Conservation (phyloP, 305 asterid species). For the Solanum hybrid region DNA sequence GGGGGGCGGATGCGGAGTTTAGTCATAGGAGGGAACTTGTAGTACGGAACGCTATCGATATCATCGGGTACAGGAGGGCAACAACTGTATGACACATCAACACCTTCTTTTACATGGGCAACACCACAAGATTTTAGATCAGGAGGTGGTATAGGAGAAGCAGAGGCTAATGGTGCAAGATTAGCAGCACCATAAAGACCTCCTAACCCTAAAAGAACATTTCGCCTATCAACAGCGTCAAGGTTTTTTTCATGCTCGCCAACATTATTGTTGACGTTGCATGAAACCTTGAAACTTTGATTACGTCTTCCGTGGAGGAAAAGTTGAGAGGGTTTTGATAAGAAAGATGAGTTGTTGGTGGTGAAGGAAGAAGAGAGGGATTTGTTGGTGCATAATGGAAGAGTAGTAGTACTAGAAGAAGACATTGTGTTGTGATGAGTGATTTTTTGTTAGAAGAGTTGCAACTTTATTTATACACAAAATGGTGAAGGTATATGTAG, state of each 20-base stretch:
- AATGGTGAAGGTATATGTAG: not conserved
- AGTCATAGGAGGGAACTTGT: constrained; percentile 22
- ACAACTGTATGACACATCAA: constrained; percentile 23
- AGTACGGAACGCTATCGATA: constrained; percentile 16
- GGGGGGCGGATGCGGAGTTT: constrained; percentile 25
- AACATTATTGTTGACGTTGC: constrained; percentile 4
- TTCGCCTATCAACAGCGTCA: constrained; percentile 40
- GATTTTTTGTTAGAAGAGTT: not conserved
- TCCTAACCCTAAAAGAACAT: constrained; percentile 49
- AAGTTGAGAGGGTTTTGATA: constrained; percentile 21
- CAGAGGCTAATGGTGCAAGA: constrained; percentile 30
- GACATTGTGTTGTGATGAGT: not conserved
- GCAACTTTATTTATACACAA: not conserved
- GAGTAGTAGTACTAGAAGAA: not conserved
- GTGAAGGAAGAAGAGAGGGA: not conserved
- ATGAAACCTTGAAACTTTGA: constrained; percentile 16
- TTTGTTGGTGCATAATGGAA: not conserved
- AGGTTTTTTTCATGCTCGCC: constrained; percentile 5
- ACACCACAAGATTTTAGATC: constrained; percentile 31
- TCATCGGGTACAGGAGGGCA: constrained; percentile 35
- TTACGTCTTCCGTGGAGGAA: constrained; percentile 15
- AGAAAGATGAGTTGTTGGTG: not conserved
- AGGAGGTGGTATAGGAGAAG: constrained; percentile 37
- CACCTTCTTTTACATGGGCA: not conserved
- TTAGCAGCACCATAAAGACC: constrained; percentile 46